Percentiles rank a stretch among this genome's conserved stretches.
These are phyloP conservation scores for Amphibolis antarctica DNA, from an alignment of 106 monocot genomes.

Conservation along the genomic window DNA sequence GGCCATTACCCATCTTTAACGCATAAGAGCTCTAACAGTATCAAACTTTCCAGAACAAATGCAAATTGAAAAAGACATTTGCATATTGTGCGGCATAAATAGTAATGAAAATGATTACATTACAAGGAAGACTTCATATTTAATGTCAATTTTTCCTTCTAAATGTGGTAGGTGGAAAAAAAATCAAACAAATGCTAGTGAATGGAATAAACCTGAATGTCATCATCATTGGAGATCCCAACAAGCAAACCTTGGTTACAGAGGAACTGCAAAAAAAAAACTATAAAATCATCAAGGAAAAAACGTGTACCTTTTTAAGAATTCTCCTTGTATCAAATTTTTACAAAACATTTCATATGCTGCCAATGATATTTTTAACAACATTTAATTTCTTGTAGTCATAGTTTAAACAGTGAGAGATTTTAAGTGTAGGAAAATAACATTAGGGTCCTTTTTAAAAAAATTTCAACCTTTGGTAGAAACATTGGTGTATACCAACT, in stretches of 20 bases:
- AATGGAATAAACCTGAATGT: conserved; percentile 58
- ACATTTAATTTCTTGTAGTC: neutral
- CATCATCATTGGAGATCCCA: conserved; percentile 81
- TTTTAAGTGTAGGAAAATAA: no score
- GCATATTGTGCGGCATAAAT: no score
- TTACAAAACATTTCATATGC: neutral
- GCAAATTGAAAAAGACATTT: no score
- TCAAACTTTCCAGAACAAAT: no score
- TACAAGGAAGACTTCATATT: no score
- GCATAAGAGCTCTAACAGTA: no score
- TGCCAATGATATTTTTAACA: neutral
- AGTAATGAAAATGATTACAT: no score
- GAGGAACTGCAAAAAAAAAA: conserved; percentile 66
- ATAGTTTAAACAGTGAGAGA: no score
- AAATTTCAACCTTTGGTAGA: conserved; percentile 1
- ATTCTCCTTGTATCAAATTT: neutral
- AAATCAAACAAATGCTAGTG: neutral
- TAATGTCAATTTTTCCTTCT: no score
- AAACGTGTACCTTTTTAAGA: neutral
- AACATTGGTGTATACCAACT: no score
- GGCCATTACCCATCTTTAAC: no score
- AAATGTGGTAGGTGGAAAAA: no score
- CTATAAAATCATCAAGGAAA: neutral
- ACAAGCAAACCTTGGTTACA: conserved; percentile 80
- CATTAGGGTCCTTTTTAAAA: neutral